Evolutionary conservation across 2,329 filamentous ascomycete species (phyloP).

Genomic region (Colletotrichum lindemuthianum): DNA sequence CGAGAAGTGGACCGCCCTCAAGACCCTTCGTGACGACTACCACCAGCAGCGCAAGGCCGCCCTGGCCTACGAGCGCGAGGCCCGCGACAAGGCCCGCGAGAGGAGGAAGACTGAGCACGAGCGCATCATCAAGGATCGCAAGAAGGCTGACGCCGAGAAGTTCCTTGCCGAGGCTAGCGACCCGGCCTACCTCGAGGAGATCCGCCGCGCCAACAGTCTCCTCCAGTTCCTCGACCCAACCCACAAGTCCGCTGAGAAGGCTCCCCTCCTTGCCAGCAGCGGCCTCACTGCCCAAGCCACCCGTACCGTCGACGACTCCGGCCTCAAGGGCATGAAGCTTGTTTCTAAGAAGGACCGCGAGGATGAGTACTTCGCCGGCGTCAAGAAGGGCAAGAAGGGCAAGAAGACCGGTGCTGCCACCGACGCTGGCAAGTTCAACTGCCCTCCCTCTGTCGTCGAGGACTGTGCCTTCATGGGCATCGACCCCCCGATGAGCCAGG

Average conservation of each 20-base stretch:
- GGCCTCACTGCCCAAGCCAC: conserved; percentile 82
- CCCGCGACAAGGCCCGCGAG: conserved; percentile 79
- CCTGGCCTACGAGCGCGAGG: conserved; percentile 84
- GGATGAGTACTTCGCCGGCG: conserved; percentile 84
- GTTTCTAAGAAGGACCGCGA: conserved; percentile 88
- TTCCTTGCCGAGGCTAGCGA: conserved; percentile 84
- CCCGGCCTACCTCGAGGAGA: conserved; percentile 92
- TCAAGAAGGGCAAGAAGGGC: conserved; percentile 89
- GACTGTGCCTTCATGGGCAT: conserved; percentile 86
- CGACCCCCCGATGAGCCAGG: conserved; percentile 86
- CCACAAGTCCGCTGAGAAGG: conserved; percentile 70
- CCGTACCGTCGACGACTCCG: conserved; percentile 86
- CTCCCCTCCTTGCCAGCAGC: conserved; percentile 69
- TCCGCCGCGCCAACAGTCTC: conserved; percentile 85
- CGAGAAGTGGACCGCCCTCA: conserved; percentile 83
- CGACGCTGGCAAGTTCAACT: conserved; percentile 70
- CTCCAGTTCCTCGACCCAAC: conserved; percentile 91
- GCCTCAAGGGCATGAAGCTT: conserved; percentile 85
- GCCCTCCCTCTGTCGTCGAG: conserved; percentile 91
- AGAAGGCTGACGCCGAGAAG: conserved; percentile 79
- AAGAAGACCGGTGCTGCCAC: conserved; percentile 72
- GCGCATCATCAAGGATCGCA: conserved; percentile 74
- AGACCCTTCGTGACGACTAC: conserved; percentile 90
- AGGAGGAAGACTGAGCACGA: conserved; percentile 84
- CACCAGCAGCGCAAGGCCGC: conserved; percentile 85